Conservation (phyloP, 495 filamentous ascomycete species). For the Saxophila tyrrhenica region DNA sequence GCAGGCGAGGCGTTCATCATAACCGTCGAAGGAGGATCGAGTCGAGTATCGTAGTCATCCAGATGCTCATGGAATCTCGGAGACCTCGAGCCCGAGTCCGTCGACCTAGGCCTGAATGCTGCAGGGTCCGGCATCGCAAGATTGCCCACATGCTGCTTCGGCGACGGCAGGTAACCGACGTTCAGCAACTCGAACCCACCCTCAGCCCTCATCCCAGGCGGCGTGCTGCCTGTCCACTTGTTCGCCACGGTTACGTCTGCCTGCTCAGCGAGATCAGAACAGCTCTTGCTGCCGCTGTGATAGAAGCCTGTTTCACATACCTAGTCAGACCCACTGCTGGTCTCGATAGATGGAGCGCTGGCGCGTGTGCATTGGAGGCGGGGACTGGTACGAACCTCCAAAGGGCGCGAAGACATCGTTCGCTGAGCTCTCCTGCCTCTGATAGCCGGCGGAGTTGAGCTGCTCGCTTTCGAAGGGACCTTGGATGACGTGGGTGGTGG, state of each 20-base stretch:
- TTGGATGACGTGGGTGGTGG: constrained; percentile 2
- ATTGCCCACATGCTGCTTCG: not conserved
- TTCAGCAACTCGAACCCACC: not conserved
- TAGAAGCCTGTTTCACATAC: too few species aligned
- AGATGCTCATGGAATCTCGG: constrained; percentile 11
- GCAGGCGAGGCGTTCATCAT: not conserved
- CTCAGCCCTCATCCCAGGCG: constrained; percentile 1
- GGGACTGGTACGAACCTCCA: constrained; percentile 16
- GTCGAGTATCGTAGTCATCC: not conserved
- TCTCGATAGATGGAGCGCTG: constrained; percentile 18
- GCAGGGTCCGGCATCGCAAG: constrained; percentile 9
- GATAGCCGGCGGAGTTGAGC: not conserved
- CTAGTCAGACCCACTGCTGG: constrained; percentile 16
- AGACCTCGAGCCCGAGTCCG: not conserved
- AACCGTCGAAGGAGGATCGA: not conserved
- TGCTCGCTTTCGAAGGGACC: constrained; percentile 8
- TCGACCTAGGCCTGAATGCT: constrained; percentile 1
- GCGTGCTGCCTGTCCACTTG: not conserved
- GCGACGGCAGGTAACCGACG: not conserved
- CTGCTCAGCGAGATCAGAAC: too few species aligned
- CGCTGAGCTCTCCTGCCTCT: constrained; percentile 5
- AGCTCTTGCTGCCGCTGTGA: too few species aligned
- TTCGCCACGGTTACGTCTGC: not conserved
- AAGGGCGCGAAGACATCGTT: constrained; percentile 15
- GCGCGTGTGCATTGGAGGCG: constrained; percentile 5